These are phyloP conservation scores for Blastobotrys petasosporus DNA, from an alignment of 1,139 yeast genomes.

Conservation along the genomic window DNA sequence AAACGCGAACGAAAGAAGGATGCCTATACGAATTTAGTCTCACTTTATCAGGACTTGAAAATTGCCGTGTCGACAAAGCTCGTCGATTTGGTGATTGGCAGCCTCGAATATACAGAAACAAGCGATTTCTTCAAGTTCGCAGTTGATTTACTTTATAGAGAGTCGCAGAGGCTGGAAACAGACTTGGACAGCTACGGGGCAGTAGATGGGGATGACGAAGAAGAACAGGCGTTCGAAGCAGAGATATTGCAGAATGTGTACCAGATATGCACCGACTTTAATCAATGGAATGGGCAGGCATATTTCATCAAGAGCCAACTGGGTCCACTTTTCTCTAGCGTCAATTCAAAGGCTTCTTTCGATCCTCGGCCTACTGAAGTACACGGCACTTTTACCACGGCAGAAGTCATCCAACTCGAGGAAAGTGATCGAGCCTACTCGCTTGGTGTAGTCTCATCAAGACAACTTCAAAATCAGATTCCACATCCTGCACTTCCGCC, in stretches of 20 bases:
- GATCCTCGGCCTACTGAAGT: slow-evolving; percentile 60
- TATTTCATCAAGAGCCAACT: slow-evolving; percentile 42
- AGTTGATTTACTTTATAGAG: slow-evolving; percentile 67
- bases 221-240: slow-evolving; percentile 27
- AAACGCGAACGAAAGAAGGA: slow-evolving; percentile 13
- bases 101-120: slow-evolving; percentile 49
- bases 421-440: slow-evolving; percentile 35
- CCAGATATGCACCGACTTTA: slow-evolving; percentile 55
- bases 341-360: slow-evolving; percentile 55
- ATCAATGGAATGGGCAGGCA: slow-evolving; percentile 60
- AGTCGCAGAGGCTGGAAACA: slow-evolving; percentile 49
- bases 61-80: slow-evolving; percentile 52
- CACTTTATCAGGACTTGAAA: slow-evolving; percentile 67
- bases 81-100: slow-evolving; percentile 47
- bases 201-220: slow-evolving; percentile 9
- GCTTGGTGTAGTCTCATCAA: slow-evolving; percentile 50
- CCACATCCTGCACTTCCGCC: slow-evolving; percentile 62
- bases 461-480: slow-evolving; percentile 33
- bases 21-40: slow-evolving; percentile 14
- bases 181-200: slow-evolving; percentile 21
- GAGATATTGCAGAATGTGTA: slow-evolving; percentile 54
- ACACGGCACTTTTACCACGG: slow-evolving; percentile 51
- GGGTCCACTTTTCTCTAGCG: slow-evolving; percentile 66
- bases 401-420: slow-evolving; percentile 54
- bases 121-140: slow-evolving; percentile 68